Evolutionary conservation across 1,284 basidiomycete species (phyloP).

Genomic region (Ganoderma resinaceum): DNA sequence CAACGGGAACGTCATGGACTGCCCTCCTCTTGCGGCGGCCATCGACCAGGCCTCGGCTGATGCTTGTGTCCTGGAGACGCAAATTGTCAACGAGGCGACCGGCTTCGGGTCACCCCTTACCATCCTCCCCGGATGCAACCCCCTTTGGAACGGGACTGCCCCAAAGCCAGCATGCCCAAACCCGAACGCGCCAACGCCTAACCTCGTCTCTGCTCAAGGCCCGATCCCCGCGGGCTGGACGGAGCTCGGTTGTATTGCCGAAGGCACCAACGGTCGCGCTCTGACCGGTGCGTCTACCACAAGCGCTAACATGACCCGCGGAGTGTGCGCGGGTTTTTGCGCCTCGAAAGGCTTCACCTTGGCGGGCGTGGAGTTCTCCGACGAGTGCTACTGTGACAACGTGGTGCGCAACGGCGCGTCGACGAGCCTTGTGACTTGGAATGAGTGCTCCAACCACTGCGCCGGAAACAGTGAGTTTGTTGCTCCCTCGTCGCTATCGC

Average conservation of each 20-base stretch:
- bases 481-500: neutral
- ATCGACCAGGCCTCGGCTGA: conserved; percentile 29
- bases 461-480: conserved; percentile 22
- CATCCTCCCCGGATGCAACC: conserved; percentile 39
- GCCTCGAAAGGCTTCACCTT: conserved; percentile 30
- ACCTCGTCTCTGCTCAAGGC: conserved; percentile 22
- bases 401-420: conserved; percentile 22
- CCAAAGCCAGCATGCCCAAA: conserved; percentile 27
- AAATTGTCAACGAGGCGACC: conserved; percentile 35
- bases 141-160: conserved; percentile 30
- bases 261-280: conserved; percentile 37
- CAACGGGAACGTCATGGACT: conserved; percentile 30
- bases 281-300: conserved; percentile 32
- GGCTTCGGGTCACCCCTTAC: conserved; percentile 32
- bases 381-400: conserved; percentile 38
- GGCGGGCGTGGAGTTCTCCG: conserved; percentile 36
- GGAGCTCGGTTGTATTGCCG: conserved; percentile 37
- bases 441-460: conserved; percentile 22
- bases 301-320: conserved; percentile 26
- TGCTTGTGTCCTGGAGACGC: conserved; percentile 33
- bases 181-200: conserved; percentile 19
- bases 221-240: conserved; percentile 33
- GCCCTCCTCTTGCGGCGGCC: conserved; percentile 30
- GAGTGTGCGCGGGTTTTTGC: conserved; percentile 22
- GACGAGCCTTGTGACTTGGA: conserved; percentile 15